Evolutionary conservation across 768 basidiomycete genomes (phyloP), one percentile per base, ranked within the genome.

Genomic region (Macrolepiota fuliginosa): DNA sequence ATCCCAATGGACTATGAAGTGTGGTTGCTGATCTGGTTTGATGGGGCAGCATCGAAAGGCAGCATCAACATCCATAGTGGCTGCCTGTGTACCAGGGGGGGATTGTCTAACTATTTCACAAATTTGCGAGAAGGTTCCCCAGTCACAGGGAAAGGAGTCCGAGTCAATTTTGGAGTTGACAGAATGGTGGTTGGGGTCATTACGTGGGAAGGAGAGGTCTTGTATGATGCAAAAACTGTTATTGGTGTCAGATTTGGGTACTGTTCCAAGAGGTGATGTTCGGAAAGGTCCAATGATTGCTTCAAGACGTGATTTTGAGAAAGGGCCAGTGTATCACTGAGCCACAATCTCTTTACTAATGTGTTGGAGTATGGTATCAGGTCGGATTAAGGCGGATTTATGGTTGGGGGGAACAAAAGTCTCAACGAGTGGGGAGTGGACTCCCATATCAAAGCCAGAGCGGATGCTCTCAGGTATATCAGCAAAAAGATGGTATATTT

Each of bases 221-320:
- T 80, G 77, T 0, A 80, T 66, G 0, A 79, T 42, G 0, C 68
- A 66, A 10, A 74, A 72, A 13, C 68, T 67, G 4, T 69, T 55
- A 12, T 54, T 37, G 0, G 13, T 36, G 32, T 58, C 56, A 0
- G 64, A 67, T 56, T 81, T 82, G 0, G 74, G 75, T 0, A 81
- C 72, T 0, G 79, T 65, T 0, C 74, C 74, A 0, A 83, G 65
- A 0, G 80, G 82, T 0, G 77, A 76, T 0, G 79, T 72, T 0
- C 62, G 63, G 47, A 82, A 83, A 0, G 72, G 74, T 0, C 81
- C 79, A 32, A 82, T 80, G 9, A 75, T 6, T 2, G 56, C 12
- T 50, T 77, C 71, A 12, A 76, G 62, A 12, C 57, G 46, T 7
- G 47, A 57, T n/a, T 68, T 73, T 0, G 63, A 57, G 64, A 69